These are phyloP conservation scores for Hortiboletus flavorubellus DNA, from an alignment of 768 basidiomycete genomes.

Conservation along the genomic window DNA sequence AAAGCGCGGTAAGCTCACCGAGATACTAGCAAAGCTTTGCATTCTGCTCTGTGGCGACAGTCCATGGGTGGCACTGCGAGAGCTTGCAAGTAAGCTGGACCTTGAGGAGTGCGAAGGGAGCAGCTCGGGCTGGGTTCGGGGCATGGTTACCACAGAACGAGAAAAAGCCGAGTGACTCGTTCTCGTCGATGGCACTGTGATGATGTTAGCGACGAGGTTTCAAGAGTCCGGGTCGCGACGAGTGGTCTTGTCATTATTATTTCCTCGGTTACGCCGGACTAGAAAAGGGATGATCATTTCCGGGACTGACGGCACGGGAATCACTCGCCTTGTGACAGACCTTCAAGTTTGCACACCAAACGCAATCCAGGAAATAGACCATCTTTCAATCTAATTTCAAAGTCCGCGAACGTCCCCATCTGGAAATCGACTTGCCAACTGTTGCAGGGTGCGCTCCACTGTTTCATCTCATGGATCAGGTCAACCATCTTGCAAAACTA, in stretches of 20 bases:
- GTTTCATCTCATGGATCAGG: not conserved
- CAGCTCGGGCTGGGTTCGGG: conserved; percentile 1
- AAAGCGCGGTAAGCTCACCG: conserved; percentile 11
- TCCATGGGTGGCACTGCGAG: conserved; percentile 1
- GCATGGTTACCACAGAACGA: conserved; percentile 13
- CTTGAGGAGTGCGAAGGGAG: conserved; percentile 5
- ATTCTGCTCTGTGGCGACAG: conserved; percentile 21
- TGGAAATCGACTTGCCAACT: not conserved
- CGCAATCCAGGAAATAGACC: not conserved
- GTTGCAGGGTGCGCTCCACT: conserved; percentile 10
- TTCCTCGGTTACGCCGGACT: not conserved
- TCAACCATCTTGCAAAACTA: not conserved
- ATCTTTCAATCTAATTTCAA: not conserved
- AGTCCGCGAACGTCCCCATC: not conserved
- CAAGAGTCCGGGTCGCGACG: not conserved
- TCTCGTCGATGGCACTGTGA: no score
- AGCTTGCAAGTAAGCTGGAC: conserved; percentile 11
- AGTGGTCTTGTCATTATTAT: not conserved
- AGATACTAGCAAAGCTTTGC: conserved; percentile 25
- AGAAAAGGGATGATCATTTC: conserved; percentile 3
- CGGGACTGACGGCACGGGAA: not conserved
- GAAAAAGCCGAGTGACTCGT: not conserved
- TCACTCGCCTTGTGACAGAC: not conserved
- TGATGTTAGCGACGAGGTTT: not conserved
- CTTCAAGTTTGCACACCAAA: not conserved